Conservation (phyloP, 495 filamentous ascomycete genomes). For the Aspergillus sclerotiicarbonarius region DNA sequence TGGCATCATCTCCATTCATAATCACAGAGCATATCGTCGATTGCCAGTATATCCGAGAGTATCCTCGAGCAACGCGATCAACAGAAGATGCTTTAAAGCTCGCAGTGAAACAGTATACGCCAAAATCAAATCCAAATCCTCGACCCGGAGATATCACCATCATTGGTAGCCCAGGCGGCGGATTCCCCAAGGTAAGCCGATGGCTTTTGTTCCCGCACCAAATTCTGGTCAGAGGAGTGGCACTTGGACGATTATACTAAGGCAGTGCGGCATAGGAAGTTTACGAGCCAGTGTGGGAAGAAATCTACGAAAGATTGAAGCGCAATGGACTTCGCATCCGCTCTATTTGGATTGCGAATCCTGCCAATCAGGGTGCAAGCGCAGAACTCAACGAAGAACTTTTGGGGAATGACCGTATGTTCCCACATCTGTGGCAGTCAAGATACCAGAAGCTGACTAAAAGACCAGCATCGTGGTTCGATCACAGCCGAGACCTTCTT, state of each 20-base stretch:
- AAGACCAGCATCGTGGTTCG: conserved; percentile 52
- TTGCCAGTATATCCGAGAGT: conserved; percentile 14
- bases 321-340: conserved; percentile 36
- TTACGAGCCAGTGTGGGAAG: conserved; percentile 74
- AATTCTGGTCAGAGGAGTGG: not conserved
- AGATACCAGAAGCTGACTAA: conserved; percentile 31
- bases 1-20: conserved; percentile 6
- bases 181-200: conserved; percentile 15
- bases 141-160: conserved; percentile 58
- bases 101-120: conserved; percentile 65
- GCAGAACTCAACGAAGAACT: conserved; percentile 33
- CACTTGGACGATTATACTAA: not conserved
- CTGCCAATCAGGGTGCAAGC: conserved; percentile 61
- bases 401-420: conserved; percentile 16
- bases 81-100: conserved; percentile 25
- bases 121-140: conserved; percentile 52
- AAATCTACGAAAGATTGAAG: conserved; percentile 41
- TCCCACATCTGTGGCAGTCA: not conserved
- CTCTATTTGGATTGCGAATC: conserved; percentile 71
- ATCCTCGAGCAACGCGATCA: conserved; percentile 5
- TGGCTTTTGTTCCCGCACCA: not conserved
- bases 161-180: conserved; percentile 31
- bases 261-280: conserved; percentile 48
- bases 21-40: conserved; percentile 10
- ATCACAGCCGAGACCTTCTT: conserved; percentile 71